Conservation (phyloP, 2,329 filamentous ascomycete genomes). For the Xylaria sp. region DNA sequence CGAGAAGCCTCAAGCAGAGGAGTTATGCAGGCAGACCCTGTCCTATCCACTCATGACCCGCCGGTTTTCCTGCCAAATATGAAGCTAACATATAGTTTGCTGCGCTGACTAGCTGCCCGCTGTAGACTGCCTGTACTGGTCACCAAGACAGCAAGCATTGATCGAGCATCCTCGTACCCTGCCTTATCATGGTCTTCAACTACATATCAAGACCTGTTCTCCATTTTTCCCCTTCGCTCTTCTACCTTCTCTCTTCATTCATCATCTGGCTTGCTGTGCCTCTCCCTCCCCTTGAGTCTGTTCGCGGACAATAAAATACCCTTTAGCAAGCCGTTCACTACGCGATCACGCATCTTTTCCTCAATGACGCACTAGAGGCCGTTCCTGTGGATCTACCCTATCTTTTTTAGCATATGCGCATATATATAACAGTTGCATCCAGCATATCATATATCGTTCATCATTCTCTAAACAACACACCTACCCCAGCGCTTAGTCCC, state of each 20-base stretch:
- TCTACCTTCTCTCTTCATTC: slow-evolving; percentile 14
- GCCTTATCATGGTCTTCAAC: slow-evolving; percentile 15
- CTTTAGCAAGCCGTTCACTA: background rate
- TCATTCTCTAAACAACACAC: background rate
- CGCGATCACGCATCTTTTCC: background rate
- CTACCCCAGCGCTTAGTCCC: background rate
- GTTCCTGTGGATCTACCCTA: background rate
- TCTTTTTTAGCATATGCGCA: slow-evolving; percentile 2
- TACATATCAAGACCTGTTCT: slow-evolving; percentile 25
- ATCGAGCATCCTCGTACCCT: background rate
- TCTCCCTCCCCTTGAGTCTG: background rate
- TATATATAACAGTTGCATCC: background rate
- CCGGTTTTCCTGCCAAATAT: background rate
- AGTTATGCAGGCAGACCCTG: slow-evolving; percentile 14
- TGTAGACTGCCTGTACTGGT: background rate
- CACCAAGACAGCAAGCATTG: background rate
- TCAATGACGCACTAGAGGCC: slow-evolving; percentile 7
- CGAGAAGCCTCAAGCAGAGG: slow-evolving; percentile 1
- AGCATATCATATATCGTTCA: slow-evolving; percentile 1
- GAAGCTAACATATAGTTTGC: slow-evolving; percentile 8
- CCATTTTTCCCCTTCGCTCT: slow-evolving; percentile 21
- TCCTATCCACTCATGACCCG: slow-evolving; percentile 5
- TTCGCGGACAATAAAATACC: background rate
- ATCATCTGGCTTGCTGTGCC: slow-evolving; percentile 2
- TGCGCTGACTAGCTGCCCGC: background rate